Percentiles rank a stretch among this genome's conserved stretches.
phyloP scores from a whole-genome alignment of 768 basidiomycete genomes.

The Mrakia blollopis region DNA sequence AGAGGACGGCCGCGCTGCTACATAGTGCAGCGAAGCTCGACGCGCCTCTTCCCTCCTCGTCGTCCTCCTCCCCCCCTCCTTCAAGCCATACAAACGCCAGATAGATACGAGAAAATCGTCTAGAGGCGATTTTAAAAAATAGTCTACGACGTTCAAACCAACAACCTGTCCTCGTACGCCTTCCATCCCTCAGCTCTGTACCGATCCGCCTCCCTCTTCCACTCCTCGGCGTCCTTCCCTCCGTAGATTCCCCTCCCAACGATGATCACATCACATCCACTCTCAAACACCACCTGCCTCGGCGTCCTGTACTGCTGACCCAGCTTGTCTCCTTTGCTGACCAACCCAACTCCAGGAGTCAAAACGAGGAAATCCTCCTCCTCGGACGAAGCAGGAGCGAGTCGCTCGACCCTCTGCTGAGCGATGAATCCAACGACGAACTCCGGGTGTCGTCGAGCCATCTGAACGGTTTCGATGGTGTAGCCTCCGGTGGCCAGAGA shows the following conservation, averaged over 20 bases:
- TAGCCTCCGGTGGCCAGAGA: slow-evolving; percentile 77
- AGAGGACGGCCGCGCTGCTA: too few species aligned
- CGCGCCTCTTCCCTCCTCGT: too few species aligned
- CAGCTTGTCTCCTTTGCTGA: slow-evolving; percentile 70
- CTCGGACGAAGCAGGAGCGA: slow-evolving; percentile 33
- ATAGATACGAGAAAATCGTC: too few species aligned
- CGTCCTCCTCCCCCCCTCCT: too few species aligned
- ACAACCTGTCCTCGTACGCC: slow-evolving; percentile 67
- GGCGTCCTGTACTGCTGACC: slow-evolving; percentile 96
- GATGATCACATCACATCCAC: slow-evolving; percentile 92
- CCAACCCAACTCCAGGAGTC: slow-evolving; percentile 87
- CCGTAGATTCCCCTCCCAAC: slow-evolving; percentile 95
- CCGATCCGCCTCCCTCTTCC: slow-evolving; percentile 63
- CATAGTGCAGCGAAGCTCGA: too few species aligned
- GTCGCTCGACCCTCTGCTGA: slow-evolving; percentile 68
- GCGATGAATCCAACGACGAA: slow-evolving; percentile 98
- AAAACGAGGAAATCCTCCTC: slow-evolving; percentile 80
- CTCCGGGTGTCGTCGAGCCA: slow-evolving; percentile 65
- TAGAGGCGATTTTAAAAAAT: too few species aligned
- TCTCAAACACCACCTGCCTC: slow-evolving; percentile 67
- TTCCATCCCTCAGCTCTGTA: slow-evolving; percentile 85
- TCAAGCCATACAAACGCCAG: too few species aligned
- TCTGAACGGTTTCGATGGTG: slow-evolving; percentile 73
- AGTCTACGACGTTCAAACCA: neutral
- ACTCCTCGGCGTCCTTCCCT: slow-evolving; percentile 46